phyloP scores from a whole-genome alignment of 805 yeast genomes.

The Naumovozyma castellii region DNA sequence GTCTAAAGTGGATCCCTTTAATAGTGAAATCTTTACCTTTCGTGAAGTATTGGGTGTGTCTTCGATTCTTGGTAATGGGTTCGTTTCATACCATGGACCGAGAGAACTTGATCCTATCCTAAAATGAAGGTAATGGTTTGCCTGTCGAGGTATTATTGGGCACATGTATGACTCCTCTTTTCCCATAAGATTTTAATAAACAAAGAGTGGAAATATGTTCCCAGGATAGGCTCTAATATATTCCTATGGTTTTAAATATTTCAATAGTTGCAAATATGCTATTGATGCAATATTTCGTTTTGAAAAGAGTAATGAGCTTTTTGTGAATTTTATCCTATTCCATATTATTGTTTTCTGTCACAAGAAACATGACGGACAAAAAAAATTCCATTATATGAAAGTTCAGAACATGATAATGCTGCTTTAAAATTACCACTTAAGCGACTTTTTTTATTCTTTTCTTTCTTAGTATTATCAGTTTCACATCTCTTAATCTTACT shows the following conservation, averaged over 20 bases:
- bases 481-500: slow-evolving; percentile 27
- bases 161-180: background rate
- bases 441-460: slow-evolving; percentile 12
- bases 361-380: background rate
- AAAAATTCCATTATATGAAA: background rate
- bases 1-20: too few relatives aligned
- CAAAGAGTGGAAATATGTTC: too few relatives aligned
- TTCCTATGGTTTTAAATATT: too few relatives aligned
- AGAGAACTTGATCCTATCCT: background rate
- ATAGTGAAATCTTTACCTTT: background rate
- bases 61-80: background rate
- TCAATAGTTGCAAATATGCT: too few relatives aligned
- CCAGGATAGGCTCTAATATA: too few relatives aligned
- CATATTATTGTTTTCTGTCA: slow-evolving; percentile 1
- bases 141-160: background rate
- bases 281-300: too few relatives aligned
- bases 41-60: background rate
- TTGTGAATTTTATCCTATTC: background rate
- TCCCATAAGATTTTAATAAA: background rate
- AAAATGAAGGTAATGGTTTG: background rate
- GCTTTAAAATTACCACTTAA: background rate
- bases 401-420: background rate
- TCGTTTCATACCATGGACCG: background rate
- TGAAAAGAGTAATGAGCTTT: background rate
- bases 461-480: slow-evolving; percentile 28